Conservation (phyloP, 2,329 filamentous ascomycete species). For the Dryadomyces quercus-mongolicae region DNA sequence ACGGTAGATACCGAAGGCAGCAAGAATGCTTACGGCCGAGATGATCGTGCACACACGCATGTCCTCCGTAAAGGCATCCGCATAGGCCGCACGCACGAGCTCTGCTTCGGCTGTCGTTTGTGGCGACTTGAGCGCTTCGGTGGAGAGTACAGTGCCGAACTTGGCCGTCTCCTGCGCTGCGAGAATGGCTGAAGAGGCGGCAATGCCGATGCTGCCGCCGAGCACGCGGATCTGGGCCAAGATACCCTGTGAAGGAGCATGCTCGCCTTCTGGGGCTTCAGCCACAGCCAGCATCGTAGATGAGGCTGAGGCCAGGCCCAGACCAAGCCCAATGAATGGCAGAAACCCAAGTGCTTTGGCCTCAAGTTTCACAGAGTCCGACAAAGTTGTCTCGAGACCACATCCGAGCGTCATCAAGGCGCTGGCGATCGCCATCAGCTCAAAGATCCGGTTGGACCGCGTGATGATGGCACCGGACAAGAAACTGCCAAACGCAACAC, state of each 20-base stretch:
- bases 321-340: slow-evolving; percentile 38
- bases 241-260: slow-evolving; percentile 36
- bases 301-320: slow-evolving; percentile 34
- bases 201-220: slow-evolving; percentile 42
- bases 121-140: slow-evolving; percentile 12
- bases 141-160: slow-evolving; percentile 17
- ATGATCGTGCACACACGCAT: slow-evolving; percentile 34
- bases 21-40: slow-evolving; percentile 26
- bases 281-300: slow-evolving; percentile 32
- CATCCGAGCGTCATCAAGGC: slow-evolving; percentile 33
- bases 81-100: slow-evolving; percentile 26
- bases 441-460: slow-evolving; percentile 27
- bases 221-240: slow-evolving; percentile 38
- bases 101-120: slow-evolving; percentile 14
- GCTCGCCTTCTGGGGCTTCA: slow-evolving; percentile 30
- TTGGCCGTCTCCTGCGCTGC: slow-evolving; percentile 19
- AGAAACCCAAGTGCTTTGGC: slow-evolving; percentile 36
- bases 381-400: slow-evolving; percentile 30
- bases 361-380: slow-evolving; percentile 22
- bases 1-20: slow-evolving; percentile 27
- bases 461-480: slow-evolving; percentile 29
- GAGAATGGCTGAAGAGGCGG: slow-evolving; percentile 36
- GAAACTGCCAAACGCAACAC: slow-evolving; percentile 31
- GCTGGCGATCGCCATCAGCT: slow-evolving; percentile 30
- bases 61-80: slow-evolving; percentile 30